Evolutionary conservation across 1,284 basidiomycete genomes (phyloP).

Genomic region (Neolentinus lepideus): DNA sequence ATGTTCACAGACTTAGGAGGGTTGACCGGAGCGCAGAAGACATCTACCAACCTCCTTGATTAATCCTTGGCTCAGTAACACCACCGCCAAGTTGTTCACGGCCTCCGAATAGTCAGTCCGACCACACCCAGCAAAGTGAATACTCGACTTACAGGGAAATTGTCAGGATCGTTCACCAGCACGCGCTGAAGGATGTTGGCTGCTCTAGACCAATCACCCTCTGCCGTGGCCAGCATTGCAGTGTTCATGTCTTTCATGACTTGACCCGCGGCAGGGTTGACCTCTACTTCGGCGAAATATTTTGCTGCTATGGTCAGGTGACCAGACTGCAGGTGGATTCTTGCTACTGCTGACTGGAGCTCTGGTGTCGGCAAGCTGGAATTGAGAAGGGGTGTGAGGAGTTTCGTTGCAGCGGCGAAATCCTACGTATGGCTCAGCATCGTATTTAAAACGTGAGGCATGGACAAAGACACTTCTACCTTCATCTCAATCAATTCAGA

Average conservation of each 20-base stretch:
- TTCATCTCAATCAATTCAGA: slow-evolving; percentile 74
- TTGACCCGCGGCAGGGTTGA: slow-evolving; percentile 35
- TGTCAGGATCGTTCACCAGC: slow-evolving; percentile 43
- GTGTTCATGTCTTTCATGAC: slow-evolving; percentile 50
- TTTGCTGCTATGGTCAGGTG: slow-evolving; percentile 46
- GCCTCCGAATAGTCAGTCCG: slow-evolving; percentile 36
- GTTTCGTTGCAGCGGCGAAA: slow-evolving; percentile 51
- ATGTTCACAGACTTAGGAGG: neutral
- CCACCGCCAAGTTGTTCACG: slow-evolving; percentile 72
- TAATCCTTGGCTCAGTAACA: slow-evolving; percentile 59
- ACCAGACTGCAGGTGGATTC: slow-evolving; percentile 71
- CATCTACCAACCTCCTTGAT: slow-evolving; percentile 52
- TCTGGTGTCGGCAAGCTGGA: slow-evolving; percentile 33
- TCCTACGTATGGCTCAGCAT: slow-evolving; percentile 36
- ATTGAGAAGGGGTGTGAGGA: slow-evolving; percentile 57
- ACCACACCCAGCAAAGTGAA: slow-evolving; percentile 5
- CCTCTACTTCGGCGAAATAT: slow-evolving; percentile 45
- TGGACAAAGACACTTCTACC: slow-evolving; percentile 25
- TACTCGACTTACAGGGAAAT: slow-evolving; percentile 43
- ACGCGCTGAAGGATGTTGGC: slow-evolving; percentile 34
- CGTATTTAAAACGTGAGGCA: neutral
- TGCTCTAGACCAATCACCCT: slow-evolving; percentile 61
- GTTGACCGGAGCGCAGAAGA: neutral
- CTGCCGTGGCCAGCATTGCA: slow-evolving; percentile 53
- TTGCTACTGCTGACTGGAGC: slow-evolving; percentile 57